Evolutionary conservation across 306 rosid genomes (phyloP), one percentile per base, ranked within the genome.

Genomic region (Argentina anserina): DNA sequence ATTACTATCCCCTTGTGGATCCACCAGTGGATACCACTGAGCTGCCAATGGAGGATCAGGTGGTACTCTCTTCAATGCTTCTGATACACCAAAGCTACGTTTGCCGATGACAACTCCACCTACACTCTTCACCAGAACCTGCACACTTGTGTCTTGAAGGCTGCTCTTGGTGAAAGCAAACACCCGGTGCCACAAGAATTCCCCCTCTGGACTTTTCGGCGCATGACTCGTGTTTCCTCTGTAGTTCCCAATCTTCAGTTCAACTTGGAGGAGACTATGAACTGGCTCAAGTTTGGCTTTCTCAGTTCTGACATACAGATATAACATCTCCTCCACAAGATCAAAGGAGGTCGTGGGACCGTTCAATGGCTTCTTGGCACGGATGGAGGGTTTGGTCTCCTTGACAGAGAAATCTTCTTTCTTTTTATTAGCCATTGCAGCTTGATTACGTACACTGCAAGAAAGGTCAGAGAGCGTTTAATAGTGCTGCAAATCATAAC

Each of bases 261-360:
- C 50, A 70, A 53, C 47, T 7, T 70, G 56, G 5, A 62, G 74
- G 36, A 3, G 4, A 21, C 74, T 14, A 2, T 7, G 14, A 50
- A 36, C 14, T 15, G 63, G 74, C 46, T 50, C 14, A 2, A 13
- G 47, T 21, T 76, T 68, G 3, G 82, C 85, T 68, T 49, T 80
- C 14, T 71, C 82, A 56, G 82, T 29, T 61, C 25, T 82, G 9
- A 80, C 78, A 56, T 70, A 86, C 28, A 78, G 59, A 65, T 66
- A 85, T 20, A 37, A 40, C 65, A n/a, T 78, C 29, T 60, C 62
- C 75, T 83, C 83, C 40, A 83, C 80, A 39, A 86, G 79, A 67
- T 80, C 67, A 12, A 61, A 26, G 62, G n/a, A 17, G 17, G 58
- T 34, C 18, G 15, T 1, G 6, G 64, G 65, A 10, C 64, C 65